A percentile compares a stretch with the other conserved stretches of the same genome.
Evolutionary conservation across 2,329 filamentous ascomycete genomes (phyloP).

Genomic region (Beauveria pseudobassiana): DNA sequence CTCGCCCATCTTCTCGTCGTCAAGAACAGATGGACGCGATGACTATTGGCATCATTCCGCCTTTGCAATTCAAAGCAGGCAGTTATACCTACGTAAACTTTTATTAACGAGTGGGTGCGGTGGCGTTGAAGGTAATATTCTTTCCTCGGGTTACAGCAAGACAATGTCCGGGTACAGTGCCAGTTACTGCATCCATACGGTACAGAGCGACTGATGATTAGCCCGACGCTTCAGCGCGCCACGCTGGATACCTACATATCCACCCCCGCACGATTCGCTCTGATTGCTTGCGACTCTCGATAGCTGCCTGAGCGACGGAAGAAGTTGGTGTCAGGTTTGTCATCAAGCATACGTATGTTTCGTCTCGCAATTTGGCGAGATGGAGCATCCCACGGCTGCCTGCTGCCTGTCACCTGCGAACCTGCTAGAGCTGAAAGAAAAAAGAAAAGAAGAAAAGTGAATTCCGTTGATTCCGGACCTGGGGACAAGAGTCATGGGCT

Average conservation of each 20-base stretch:
- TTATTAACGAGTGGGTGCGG: too few species aligned
- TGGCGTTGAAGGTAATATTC: not conserved
- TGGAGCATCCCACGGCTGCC: not conserved
- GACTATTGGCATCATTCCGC: too few species aligned
- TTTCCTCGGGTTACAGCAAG: not conserved
- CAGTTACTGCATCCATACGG: not conserved
- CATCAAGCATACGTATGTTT: not conserved
- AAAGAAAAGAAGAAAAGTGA: not conserved
- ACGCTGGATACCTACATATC: not conserved
- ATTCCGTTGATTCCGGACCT: not conserved
- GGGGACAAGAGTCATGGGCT: not conserved
- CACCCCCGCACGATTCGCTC: conserved; percentile 5
- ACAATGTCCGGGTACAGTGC: not conserved
- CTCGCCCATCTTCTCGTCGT: too few species aligned
- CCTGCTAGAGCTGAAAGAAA: not conserved
- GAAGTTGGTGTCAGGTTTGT: not conserved
- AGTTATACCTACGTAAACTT: too few species aligned
- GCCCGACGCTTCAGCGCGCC: not conserved
- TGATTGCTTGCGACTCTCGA: not conserved
- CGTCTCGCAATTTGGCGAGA: not conserved
- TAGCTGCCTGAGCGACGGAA: not conserved
- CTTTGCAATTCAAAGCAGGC: too few species aligned
- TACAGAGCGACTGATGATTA: not conserved
- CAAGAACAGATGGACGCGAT: too few species aligned
- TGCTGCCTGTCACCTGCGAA: too few species aligned